These are phyloP conservation scores for Saccharomyces hybrid DNA, from an alignment of 1,139 yeast genomes.

Conservation along the genomic window DNA sequence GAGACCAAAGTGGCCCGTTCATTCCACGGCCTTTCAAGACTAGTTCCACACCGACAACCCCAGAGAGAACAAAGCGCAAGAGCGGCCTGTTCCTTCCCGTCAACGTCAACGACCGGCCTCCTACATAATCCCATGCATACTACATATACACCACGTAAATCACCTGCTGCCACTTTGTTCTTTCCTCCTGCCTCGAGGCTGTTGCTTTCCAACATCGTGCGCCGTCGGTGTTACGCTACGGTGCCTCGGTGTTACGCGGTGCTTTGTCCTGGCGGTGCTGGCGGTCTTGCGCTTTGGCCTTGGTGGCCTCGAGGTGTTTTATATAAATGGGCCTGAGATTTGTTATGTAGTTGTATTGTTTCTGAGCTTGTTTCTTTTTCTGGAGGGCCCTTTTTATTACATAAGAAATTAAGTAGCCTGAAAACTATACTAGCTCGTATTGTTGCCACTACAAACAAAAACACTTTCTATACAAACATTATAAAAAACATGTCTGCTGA, in stretches of 20 bases:
- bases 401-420: background rate
- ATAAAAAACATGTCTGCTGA: constrained; percentile 48
- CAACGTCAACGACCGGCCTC: background rate
- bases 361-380: background rate
- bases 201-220: background rate
- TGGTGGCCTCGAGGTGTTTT: background rate
- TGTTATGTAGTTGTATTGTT: background rate
- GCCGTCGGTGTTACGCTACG: background rate
- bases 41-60: constrained; percentile 12
- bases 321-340: background rate
- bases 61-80: constrained; percentile 9
- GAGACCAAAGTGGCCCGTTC: constrained; percentile 9
- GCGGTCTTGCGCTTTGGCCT: background rate
- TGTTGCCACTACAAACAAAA: background rate
- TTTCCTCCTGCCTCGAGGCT: constrained; percentile 4
- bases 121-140: background rate
- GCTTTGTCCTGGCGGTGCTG: background rate
- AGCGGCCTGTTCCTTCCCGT: constrained; percentile 13
- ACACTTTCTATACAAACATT: background rate
- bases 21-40: constrained; percentile 21
- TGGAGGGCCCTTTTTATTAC: background rate
- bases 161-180: background rate
- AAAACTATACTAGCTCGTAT: background rate
- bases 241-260: constrained; percentile 2
- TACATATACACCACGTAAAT: background rate